A percentile compares a stretch with the other conserved stretches of the same genome.
Evolutionary conservation across 768 basidiomycete genomes (phyloP).

Genomic region (Pholiota conissans): DNA sequence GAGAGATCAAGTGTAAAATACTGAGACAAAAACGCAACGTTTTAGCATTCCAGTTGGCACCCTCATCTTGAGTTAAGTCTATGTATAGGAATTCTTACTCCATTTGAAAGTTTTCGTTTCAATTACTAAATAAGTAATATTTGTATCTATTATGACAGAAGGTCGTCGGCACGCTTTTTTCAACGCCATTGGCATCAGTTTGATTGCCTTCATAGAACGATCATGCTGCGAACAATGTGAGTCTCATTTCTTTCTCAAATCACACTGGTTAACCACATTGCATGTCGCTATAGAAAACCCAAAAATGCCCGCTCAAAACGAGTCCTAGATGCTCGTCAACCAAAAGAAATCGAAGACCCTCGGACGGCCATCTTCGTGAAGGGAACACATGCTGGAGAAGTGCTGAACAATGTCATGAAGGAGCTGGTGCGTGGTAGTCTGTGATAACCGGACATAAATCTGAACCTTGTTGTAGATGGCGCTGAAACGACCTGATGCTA

Average conservation of each 20-base stretch:
- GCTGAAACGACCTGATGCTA: conserved; percentile 86
- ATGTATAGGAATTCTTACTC: too few species aligned
- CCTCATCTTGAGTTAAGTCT: too few species aligned
- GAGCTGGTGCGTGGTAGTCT: conserved; percentile 88
- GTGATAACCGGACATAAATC: neutral
- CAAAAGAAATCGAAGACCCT: conserved; percentile 88
- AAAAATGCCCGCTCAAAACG: conserved; percentile 96
- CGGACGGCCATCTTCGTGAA: conserved; percentile 89
- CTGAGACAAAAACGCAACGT: too few species aligned
- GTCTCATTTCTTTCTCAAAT: neutral
- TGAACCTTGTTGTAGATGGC: conserved; percentile 67
- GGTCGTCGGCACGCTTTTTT: neutral
- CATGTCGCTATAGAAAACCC: conserved; percentile 57
- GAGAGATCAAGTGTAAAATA: too few species aligned
- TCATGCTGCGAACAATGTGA: conserved; percentile 14
- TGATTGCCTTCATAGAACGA: neutral
- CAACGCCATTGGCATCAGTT: neutral
- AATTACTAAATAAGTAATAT: neutral
- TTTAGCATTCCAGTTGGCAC: too few species aligned
- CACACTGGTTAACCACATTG: neutral
- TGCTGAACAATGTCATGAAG: conserved; percentile 78
- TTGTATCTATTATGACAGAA: neutral
- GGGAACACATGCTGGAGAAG: conserved; percentile 83
- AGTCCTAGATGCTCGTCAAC: conserved; percentile 79
- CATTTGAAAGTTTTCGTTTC: too few species aligned